Evolutionary conservation across 306 rosid genomes (phyloP), one percentile per base, ranked within the genome.

Genomic region (Lathyrus tuberosus): DNA sequence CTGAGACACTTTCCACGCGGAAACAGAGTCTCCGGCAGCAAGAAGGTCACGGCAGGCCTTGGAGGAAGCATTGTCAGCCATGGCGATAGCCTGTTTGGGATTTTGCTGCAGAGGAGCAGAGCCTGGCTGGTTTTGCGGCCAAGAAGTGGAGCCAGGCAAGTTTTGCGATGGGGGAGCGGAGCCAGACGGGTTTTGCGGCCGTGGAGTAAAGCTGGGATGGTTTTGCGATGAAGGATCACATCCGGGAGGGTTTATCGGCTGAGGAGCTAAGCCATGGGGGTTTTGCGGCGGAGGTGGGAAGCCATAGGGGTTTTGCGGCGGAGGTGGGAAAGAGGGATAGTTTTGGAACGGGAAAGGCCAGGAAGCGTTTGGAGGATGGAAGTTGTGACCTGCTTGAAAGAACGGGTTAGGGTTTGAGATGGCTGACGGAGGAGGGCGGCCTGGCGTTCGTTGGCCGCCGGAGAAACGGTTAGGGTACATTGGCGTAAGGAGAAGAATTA

Each of bases 1-100:
- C 79, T 86, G 92, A 31, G 86, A 75, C 2, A 93, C 96, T 76
- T 78, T 81, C 97, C 94, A 90, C 0, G 97, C 75, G 8, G 96
- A 79, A 46, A 93, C 85, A 46, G 73, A 72, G 30, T 86, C 86
- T 2, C 87, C 87, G 1, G 86, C 82, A 2, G 63, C 80, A 2
- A 84, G 72, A 35, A 85, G 76, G 1, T 84, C 83, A 2, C 73
- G 73, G 35, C 73, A 78, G 61, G 96, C 94, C 63, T 64, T 76
- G 17, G 53, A 51, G 41, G 78, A 90, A 30, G 90, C 89, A 6
- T 46, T 40, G 12, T 86, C 79, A 9, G 79, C 78, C 66, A 47
- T 79, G 56, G 51, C 79, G 2, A 81, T 24, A 2, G 9, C 71
- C n/a, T 51, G 79, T n/a, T 57, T 76, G 20, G 63, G 38, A 61